These are phyloP conservation scores for Alternaria arborescens DNA, from an alignment of 2,329 filamentous ascomycete species.

Conservation along the genomic window DNA sequence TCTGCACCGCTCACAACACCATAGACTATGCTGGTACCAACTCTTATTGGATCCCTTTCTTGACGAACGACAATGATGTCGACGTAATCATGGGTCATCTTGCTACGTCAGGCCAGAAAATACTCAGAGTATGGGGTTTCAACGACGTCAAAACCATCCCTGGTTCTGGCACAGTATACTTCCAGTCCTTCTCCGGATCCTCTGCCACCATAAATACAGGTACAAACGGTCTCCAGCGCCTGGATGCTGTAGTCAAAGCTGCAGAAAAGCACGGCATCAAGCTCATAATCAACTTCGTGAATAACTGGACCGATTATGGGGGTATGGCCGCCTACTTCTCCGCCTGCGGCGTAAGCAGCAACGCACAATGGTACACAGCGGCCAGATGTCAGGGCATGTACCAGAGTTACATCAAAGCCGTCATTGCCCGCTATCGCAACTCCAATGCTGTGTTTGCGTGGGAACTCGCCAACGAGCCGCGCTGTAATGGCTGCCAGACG, in stretches of 20 bases:
- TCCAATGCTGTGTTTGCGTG: slow-evolving; percentile 71
- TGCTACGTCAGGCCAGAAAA: slow-evolving; percentile 61
- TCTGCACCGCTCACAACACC: neutral
- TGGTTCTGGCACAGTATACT: slow-evolving; percentile 60
- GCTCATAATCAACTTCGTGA: slow-evolving; percentile 72
- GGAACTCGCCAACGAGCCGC: slow-evolving; percentile 73
- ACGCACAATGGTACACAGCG: slow-evolving; percentile 67
- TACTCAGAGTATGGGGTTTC: slow-evolving; percentile 70
- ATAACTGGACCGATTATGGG: slow-evolving; percentile 75
- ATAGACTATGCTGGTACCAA: slow-evolving; percentile 64
- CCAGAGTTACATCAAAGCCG: slow-evolving; percentile 66
- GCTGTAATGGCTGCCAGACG: slow-evolving; percentile 67
- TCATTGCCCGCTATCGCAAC: slow-evolving; percentile 67
- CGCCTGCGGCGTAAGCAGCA: slow-evolving; percentile 61
- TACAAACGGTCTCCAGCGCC: slow-evolving; percentile 67
- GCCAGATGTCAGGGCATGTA: slow-evolving; percentile 61
- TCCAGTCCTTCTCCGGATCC: slow-evolving; percentile 62
- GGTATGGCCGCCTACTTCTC: slow-evolving; percentile 68
- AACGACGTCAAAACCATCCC: slow-evolving; percentile 63
- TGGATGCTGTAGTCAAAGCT: slow-evolving; percentile 69
- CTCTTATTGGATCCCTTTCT: slow-evolving; percentile 64
- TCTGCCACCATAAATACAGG: slow-evolving; percentile 69
- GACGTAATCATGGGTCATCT: slow-evolving; percentile 60
- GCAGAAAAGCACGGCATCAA: slow-evolving; percentile 69
- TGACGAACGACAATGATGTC: slow-evolving; percentile 63